Evolutionary conservation across 257 asterid genomes (phyloP).

Genomic region (Marsdenia floribunda): DNA sequence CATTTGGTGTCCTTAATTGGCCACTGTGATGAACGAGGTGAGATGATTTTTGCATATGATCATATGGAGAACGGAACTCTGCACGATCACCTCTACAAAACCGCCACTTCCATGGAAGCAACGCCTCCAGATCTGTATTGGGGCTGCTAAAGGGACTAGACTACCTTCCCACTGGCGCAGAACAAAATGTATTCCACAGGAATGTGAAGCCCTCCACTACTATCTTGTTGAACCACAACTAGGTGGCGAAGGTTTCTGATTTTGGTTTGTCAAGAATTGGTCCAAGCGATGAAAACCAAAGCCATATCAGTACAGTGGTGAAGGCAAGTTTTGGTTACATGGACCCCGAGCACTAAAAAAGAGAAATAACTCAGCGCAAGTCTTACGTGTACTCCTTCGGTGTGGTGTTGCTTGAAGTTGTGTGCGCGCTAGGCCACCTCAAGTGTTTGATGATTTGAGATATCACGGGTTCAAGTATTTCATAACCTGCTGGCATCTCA

Average conservation of each 20-base stretch:
- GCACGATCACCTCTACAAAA: conserved; percentile 44
- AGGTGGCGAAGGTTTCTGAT: conserved; percentile 68
- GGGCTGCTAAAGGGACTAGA: conserved; percentile 56
- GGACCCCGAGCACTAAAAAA: conserved; percentile 69
- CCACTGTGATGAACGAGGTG: conserved; percentile 46
- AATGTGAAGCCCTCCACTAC: conserved; percentile 68
- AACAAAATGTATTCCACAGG: conserved; percentile 47
- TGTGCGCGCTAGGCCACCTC: conserved; percentile 47
- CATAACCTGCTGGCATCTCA: no score
- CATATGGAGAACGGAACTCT: conserved; percentile 55
- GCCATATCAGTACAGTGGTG: conserved; percentile 61
- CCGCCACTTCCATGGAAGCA: conserved; percentile 43
- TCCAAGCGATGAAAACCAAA: conserved; percentile 22
- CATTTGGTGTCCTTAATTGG: conserved; percentile 66
- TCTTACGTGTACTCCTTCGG: conserved; percentile 74
- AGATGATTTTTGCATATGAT: conserved; percentile 70
- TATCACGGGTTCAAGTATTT: no score
- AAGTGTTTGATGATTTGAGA: no score
- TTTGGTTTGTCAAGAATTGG: conserved; percentile 68
- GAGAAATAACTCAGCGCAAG: conserved; percentile 45
- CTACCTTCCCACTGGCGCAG: conserved; percentile 51
- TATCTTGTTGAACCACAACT: conserved; percentile 55
- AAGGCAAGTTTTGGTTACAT: conserved; percentile 70
- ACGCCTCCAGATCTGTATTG: conserved; percentile 53
- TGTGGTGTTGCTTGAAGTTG: conserved; percentile 50